A percentile compares a stretch with the other conserved stretches of the same genome.
These are phyloP conservation scores for Dendrobium catenatum DNA, from an alignment of 106 monocot genomes.

Conservation along the genomic window DNA sequence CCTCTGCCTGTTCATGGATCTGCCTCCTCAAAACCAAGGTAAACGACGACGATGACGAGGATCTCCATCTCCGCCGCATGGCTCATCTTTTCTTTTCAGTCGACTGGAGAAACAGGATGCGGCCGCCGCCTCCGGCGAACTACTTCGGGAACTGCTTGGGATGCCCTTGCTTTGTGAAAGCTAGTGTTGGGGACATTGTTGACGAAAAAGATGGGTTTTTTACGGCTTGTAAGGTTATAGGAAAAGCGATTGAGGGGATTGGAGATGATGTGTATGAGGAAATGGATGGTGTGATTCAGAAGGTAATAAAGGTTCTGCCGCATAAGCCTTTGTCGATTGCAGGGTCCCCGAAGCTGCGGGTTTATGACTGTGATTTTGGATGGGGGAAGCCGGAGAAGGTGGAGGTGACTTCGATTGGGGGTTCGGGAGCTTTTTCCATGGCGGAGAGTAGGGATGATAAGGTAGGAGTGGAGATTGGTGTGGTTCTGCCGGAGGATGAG, in stretches of 20 bases:
- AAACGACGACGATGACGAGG: background rate
- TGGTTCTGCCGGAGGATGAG: background rate
- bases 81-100: slow-evolving; percentile 3
- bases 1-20: slow-evolving; percentile 14
- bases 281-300: background rate
- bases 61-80: too few relatives aligned
- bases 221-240: slow-evolving; percentile 11
- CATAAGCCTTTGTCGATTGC: background rate
- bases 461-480: slow-evolving; percentile 16
- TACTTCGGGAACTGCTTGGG: slow-evolving; percentile 34
- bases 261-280: background rate
- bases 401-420: slow-evolving; percentile 8
- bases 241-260: background rate
- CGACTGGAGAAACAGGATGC: slow-evolving; percentile 11
- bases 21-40: slow-evolving; percentile 1
- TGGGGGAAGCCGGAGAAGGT: slow-evolving; percentile 18
- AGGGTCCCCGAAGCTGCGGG: slow-evolving; percentile 15
- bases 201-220: slow-evolving; percentile 7
- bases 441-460: slow-evolving; percentile 15
- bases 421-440: background rate
- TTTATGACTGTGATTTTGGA: slow-evolving; percentile 16
- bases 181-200: background rate
- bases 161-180: background rate
- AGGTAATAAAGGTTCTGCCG: background rate
- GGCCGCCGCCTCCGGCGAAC: background rate